phyloP scores from a whole-genome alignment of 2,329 filamentous ascomycete species.

The Ceratocystis huliohia region DNA sequence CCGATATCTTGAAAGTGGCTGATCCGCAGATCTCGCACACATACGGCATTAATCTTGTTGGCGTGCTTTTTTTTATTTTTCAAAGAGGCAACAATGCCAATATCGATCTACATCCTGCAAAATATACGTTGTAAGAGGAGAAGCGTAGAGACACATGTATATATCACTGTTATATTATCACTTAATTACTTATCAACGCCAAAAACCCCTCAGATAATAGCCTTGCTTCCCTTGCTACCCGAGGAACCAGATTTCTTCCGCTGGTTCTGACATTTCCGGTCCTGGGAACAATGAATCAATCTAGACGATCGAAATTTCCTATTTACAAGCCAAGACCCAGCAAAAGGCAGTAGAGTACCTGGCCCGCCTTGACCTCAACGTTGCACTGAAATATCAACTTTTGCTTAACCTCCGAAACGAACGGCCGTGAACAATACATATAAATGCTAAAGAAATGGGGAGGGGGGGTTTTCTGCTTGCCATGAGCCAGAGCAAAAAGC shows the following conservation, averaged over 20 bases:
- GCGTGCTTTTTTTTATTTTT: no score
- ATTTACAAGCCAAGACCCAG: no score
- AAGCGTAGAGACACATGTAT: no score
- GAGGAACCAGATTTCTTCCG: background rate
- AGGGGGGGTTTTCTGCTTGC: background rate
- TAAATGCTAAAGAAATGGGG: background rate
- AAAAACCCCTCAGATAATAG: background rate
- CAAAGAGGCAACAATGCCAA: no score
- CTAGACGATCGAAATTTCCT: background rate
- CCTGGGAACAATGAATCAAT: background rate
- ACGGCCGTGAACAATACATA: background rate
- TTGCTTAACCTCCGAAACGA: background rate
- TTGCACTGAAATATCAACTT: background rate
- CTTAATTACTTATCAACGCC: background rate
- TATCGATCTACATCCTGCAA: no score
- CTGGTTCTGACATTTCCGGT: background rate
- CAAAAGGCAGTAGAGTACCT: background rate
- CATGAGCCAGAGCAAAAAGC: background rate
- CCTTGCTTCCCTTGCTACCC: background rate
- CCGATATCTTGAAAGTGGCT: background rate
- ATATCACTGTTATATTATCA: no score
- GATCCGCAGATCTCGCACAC: no score
- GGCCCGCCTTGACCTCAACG: background rate
- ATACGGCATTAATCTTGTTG: no score
- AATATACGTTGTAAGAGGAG: no score